Percentiles rank a stretch among this genome's conserved stretches.
Conservation (phyloP, 176 grass and related monocot genomes). For the Secale cereale region DNA sequence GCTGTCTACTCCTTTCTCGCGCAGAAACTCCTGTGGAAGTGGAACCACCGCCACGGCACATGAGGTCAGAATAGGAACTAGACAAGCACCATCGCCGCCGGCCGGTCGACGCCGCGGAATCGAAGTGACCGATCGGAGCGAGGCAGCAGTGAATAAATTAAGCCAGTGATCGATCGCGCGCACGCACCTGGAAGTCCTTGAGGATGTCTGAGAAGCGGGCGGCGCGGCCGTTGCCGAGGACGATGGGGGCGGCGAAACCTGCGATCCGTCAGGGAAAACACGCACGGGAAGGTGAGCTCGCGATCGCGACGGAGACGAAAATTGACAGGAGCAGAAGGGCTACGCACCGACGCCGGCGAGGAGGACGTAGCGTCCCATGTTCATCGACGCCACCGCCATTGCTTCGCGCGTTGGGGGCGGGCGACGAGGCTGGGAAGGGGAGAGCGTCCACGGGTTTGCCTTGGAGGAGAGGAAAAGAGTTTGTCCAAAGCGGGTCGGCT, state of each 20-base stretch:
- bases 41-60: not conserved
- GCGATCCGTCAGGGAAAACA: not conserved
- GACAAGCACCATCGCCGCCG: not conserved
- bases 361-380: conserved; percentile 32
- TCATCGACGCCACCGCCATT: conserved; percentile 50
- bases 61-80: not conserved
- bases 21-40: conserved; percentile 24
- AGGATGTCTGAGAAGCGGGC: conserved; percentile 45
- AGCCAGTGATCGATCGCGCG: not conserved
- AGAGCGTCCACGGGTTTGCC: not conserved
- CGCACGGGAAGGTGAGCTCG: not conserved
- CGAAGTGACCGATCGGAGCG: not conserved
- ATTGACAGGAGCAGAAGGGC: not conserved
- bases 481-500: not conserved
- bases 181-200: conserved; percentile 51
- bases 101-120: not conserved
- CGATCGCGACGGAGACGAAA: not conserved
- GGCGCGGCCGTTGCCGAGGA: conserved; percentile 37
- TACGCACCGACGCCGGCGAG: conserved; percentile 42
- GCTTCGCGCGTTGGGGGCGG: not conserved
- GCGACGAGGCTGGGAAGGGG: not conserved
- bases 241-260: conserved; percentile 28
- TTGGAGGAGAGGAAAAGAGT: not conserved
- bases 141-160: too few species aligned
- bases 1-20: not conserved